Percentiles rank a stretch among this genome's conserved stretches.
phyloP scores from a whole-genome alignment of 495 filamentous ascomycete species.

The Trypethelium eluteriae region DNA sequence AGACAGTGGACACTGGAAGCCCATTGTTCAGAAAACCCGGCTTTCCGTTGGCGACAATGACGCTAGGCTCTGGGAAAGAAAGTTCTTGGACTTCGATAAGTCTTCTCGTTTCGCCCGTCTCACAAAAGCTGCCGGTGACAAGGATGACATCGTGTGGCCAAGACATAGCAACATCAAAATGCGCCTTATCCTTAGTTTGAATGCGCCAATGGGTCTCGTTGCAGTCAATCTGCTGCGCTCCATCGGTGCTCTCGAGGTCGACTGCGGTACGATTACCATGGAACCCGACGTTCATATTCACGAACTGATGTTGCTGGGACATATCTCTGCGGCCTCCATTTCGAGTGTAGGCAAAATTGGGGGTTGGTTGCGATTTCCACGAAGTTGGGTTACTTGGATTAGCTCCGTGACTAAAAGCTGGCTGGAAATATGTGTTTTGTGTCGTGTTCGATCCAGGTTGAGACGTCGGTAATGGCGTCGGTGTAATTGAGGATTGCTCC shows the following conservation, averaged over 20 bases:
- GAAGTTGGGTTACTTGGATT: not conserved
- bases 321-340: conserved; percentile 7
- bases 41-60: not conserved
- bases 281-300: not conserved
- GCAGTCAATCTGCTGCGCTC: not conserved
- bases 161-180: not conserved
- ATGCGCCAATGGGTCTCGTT: not conserved
- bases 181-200: conserved; percentile 1
- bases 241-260: conserved; percentile 1
- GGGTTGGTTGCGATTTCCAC: not conserved
- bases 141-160: conserved; percentile 4
- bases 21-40: not conserved
- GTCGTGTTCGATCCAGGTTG: not conserved
- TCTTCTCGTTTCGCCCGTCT: not conserved
- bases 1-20: not conserved
- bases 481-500: no score
- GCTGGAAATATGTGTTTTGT: not conserved
- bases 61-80: not conserved
- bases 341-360: not conserved
- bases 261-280: not conserved
- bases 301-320: not conserved
- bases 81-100: not conserved
- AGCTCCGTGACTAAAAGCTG: not conserved
- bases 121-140: not conserved
- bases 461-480: not conserved